Conservation (phyloP, 441 rosid species). For the Gossypium trilobum region DNA sequence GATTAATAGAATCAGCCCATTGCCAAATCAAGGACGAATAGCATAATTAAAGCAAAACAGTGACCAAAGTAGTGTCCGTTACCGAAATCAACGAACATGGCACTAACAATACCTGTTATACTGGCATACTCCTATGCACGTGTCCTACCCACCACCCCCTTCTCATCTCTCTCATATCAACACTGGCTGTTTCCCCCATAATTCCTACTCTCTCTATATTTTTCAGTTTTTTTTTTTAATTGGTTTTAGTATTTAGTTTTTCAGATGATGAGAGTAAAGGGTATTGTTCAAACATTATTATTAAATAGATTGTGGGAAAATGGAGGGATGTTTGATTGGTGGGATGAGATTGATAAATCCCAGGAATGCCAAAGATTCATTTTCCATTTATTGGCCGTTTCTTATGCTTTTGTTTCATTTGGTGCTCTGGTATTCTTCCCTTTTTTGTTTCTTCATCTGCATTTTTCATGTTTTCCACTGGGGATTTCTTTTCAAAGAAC, state of each 20-base stretch:
- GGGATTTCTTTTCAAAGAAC: too few species aligned
- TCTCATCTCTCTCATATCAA: not conserved
- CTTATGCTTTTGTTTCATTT: constrained; percentile 35
- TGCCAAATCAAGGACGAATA: too few species aligned
- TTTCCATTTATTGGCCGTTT: constrained; percentile 25
- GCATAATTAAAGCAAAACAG: too few species aligned
- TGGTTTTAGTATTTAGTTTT: not conserved
- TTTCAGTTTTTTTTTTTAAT: not conserved
- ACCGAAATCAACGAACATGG: constrained; percentile 28
- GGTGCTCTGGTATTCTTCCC: constrained; percentile 30
- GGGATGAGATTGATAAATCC: constrained; percentile 34
- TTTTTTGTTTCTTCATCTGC: not conserved
- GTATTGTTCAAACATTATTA: constrained; percentile 6
- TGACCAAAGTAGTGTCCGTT: not conserved
- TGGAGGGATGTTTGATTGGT: constrained; percentile 23
- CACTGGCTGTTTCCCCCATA: too few species aligned
- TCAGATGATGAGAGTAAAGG: constrained; percentile 19
- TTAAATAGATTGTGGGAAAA: not conserved
- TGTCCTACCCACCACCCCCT: not conserved
- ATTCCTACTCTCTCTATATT: not conserved
- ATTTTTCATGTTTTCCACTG: not conserved
- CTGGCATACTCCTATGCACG: constrained; percentile 14
- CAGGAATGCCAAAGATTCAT: constrained; percentile 33
- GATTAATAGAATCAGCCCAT: too few species aligned
- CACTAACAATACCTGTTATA: not conserved